Evolutionary conservation across 2,329 filamentous ascomycete genomes (phyloP).

Genomic region (Sclerotinia trifoliorum): DNA sequence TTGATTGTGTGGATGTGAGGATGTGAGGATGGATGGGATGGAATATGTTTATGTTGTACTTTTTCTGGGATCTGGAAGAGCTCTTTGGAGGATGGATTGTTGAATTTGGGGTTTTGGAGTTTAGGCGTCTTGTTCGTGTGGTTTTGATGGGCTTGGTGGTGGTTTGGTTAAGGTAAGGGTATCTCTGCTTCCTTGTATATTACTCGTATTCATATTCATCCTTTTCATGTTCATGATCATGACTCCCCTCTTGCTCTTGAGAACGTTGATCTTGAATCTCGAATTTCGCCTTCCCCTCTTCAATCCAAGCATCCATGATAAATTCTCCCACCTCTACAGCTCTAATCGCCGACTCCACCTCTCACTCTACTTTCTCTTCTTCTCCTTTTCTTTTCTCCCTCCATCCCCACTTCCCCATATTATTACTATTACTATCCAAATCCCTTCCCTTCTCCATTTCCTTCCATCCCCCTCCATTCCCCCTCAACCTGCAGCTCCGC

Average conservation of each 20-base stretch:
- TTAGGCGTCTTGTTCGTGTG: background rate
- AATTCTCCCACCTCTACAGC: constrained; percentile 64
- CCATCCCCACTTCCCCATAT: background rate
- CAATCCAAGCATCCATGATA: constrained; percentile 67
- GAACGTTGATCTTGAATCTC: background rate
- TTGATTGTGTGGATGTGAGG: too few species aligned
- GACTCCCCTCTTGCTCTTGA: background rate
- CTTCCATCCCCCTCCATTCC: background rate
- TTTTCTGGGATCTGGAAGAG: too few species aligned
- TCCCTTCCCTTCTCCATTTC: background rate
- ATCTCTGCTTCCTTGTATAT: too few species aligned
- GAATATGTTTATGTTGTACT: too few species aligned
- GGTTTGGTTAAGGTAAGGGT: too few species aligned
- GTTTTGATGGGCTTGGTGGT: too few species aligned
- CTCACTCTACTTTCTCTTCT: constrained; percentile 40
- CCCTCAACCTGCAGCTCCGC: constrained; percentile 39
- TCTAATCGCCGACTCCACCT: constrained; percentile 58
- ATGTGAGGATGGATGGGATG: too few species aligned
- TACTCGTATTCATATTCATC: background rate
- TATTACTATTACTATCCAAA: too few species aligned
- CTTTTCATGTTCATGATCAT: background rate
- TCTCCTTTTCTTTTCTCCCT: constrained; percentile 31
- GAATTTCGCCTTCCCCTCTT: constrained; percentile 50
- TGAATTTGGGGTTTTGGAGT: too few species aligned
- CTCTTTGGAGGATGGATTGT: too few species aligned